Evolutionary conservation across 2,329 filamentous ascomycete species (phyloP).

Genomic region (Periglandula ipomoeae): DNA sequence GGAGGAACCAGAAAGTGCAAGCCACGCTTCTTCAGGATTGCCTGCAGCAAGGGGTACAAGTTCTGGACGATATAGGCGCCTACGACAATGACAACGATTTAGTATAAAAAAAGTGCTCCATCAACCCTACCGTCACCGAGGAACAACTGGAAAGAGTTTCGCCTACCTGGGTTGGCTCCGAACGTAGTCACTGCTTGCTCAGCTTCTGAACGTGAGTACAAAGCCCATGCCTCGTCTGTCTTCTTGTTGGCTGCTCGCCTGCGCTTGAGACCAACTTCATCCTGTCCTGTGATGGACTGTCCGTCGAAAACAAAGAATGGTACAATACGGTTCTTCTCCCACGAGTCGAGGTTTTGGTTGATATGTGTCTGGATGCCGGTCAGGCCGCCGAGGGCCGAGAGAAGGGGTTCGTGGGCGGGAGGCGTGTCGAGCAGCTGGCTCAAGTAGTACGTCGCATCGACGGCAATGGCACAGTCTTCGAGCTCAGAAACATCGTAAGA

Average conservation of each 20-base stretch:
- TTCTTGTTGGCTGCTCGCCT: conserved; percentile 57
- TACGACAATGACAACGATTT: conserved; percentile 26
- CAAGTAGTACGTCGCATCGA: conserved; percentile 88
- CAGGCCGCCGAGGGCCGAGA: conserved; percentile 81
- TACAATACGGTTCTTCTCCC: conserved; percentile 60
- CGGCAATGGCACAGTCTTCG: conserved; percentile 65
- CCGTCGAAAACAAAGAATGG: conserved; percentile 91
- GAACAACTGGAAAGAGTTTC: background rate
- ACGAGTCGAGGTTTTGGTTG: conserved; percentile 63
- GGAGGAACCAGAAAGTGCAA: conserved; percentile 77
- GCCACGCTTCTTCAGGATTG: conserved; percentile 57
- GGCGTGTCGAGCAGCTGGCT: conserved; percentile 63
- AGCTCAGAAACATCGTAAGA: conserved; percentile 60
- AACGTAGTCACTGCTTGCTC: conserved; percentile 79
- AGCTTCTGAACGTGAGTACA: conserved; percentile 75
- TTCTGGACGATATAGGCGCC: conserved; percentile 63
- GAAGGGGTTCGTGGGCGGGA: conserved; percentile 72
- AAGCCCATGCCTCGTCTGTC: conserved; percentile 72
- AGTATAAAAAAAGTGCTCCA: background rate
- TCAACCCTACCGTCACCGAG: background rate
- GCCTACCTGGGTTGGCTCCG: conserved; percentile 61
- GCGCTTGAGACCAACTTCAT: conserved; percentile 57
- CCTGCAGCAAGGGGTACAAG: conserved; percentile 69
- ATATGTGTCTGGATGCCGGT: conserved; percentile 72
- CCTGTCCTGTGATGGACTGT: conserved; percentile 67